Percentiles rank a stretch among this genome's conserved stretches.
These are phyloP conservation scores for Colletotrichum gloeosporioides DNA, from an alignment of 2,329 filamentous ascomycete species.

Conservation along the genomic window DNA sequence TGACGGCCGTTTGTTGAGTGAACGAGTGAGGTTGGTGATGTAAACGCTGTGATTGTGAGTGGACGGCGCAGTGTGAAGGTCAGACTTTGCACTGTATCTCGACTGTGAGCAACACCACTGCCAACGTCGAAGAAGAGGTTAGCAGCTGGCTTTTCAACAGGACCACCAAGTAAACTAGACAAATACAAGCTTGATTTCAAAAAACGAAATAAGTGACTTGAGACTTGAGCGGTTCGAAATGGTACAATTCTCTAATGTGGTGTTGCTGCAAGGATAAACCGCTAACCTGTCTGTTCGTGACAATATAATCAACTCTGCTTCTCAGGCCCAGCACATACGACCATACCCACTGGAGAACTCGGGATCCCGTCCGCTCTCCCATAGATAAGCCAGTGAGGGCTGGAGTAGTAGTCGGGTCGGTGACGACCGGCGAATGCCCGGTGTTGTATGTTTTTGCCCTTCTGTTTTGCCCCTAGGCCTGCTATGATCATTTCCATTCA, in stretches of 20 bases:
- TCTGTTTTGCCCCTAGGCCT: not conserved
- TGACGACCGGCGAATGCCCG: not conserved
- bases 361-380: conserved; percentile 21
- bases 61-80: not conserved
- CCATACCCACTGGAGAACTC: conserved; percentile 18
- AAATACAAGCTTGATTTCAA: not conserved
- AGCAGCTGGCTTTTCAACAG: not conserved
- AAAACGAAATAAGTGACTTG: rapidly evolving
- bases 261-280: not conserved
- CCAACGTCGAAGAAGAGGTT: not conserved
- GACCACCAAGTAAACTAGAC: not conserved
- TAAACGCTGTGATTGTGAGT: conserved; percentile 3
- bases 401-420: conserved; percentile 14
- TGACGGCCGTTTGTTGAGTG: not conserved
- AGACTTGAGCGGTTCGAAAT: too few species aligned
- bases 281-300: not conserved
- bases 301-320: not conserved
- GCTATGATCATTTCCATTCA: not conserved
- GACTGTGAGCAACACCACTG: not conserved
- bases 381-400: conserved; percentile 16
- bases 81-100: not conserved
- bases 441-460: not conserved
- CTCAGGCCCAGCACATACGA: not conserved
- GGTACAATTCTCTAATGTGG: not conserved
- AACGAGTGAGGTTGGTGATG: not conserved